Evolutionary conservation across 1,139 yeast genomes (phyloP).

Genomic region (Kodamaea anthophila): DNA sequence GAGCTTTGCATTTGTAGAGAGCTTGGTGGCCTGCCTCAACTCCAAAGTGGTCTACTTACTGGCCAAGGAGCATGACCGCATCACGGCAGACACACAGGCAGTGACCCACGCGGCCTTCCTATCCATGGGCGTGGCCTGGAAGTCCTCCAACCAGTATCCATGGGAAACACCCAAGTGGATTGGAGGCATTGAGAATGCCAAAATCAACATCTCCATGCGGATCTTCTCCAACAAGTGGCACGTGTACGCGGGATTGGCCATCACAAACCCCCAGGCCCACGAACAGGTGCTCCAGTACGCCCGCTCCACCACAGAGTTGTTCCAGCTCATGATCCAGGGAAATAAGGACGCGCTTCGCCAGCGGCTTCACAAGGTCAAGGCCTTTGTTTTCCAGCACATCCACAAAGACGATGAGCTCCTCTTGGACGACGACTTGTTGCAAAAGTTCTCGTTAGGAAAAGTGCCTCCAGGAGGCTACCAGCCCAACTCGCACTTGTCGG

Average conservation of each 20-base stretch:
- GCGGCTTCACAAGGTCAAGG: conserved; percentile 61
- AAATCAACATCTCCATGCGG: conserved; percentile 84
- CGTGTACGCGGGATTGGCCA: conserved; percentile 95
- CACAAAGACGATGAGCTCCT: conserved; percentile 50
- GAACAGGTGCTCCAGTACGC: conserved; percentile 88
- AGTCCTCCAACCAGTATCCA: conserved; percentile 73
- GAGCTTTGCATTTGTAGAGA: conserved; percentile 54
- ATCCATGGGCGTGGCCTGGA: conserved; percentile 98
- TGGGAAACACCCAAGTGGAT: conserved; percentile 87
- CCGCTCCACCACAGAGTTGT: conserved; percentile 73
- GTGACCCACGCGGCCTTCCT: conserved; percentile 97
- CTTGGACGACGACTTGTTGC: conserved; percentile 73
- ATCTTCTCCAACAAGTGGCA: conserved; percentile 95
- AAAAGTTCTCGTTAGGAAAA: conserved; percentile 72
- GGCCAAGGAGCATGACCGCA: conserved; percentile 83
- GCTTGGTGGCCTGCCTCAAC: conserved; percentile 62
- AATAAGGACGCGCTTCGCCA: conserved; percentile 49
- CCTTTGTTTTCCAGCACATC: conserved; percentile 69
- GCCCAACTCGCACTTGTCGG: conserved; percentile 84
- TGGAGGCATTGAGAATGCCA: conserved; percentile 95
- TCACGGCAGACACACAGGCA: conserved; percentile 97
- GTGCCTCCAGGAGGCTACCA: conserved; percentile 61
- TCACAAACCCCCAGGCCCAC: conserved; percentile 92
- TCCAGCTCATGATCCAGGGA: conserved; percentile 74
- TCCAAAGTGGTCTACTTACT: conserved; percentile 75